Base-by-base conservation (phyloP, 1,139 yeast genomes). In the Taphrina sp. region DNA sequence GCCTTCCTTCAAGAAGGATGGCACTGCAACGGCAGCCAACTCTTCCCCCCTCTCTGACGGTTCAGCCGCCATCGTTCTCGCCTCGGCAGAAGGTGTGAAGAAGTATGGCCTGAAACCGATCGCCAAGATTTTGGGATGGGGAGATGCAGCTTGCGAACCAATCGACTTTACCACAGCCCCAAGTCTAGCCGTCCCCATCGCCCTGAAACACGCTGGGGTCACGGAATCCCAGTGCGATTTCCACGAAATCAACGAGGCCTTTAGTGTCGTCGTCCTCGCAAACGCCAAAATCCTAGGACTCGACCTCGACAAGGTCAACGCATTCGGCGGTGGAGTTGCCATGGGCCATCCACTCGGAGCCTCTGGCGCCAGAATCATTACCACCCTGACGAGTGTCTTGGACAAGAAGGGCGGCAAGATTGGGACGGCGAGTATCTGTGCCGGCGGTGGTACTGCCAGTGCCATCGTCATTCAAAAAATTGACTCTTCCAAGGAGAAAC, bases 381-480 rank as follows among this genome's bases (percentile, higher is more conserved):
- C 86, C 64, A 92, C 97, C 45, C 78, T 92, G 71, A 70, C 82
- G 61, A 79, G 85, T 58, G 83, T 89, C 12, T 79, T 92, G 69
- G 65, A 73, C 41, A 96, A 89, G 74, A 76, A 74, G 66, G 65
- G 65, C 52, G 97, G 96, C 68, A 88, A 83, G 75, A 73, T 82
- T 64, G 98, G 98, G 70, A 88, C 81, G 64, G 96, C 96, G 66
- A 96, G 87, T 71, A 84, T 92, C 70, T 92, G 97, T 78, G 92
- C 92, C 72, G 97, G 98, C 76, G 98, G 98, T 67, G 98, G 98
- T 70, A 97, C 97, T 70, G 97, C 96, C 58, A 84, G 95, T 59
- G 82, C 95, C 34, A 72, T 87, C 64, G 85, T 87, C 61, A 76
- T 87, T 64, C 90, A 85, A 66, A 62, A 64, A 20, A 14, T 60